Evolutionary conservation across 106 monocot species (phyloP).

Genomic region (Triglochin maritima): DNA sequence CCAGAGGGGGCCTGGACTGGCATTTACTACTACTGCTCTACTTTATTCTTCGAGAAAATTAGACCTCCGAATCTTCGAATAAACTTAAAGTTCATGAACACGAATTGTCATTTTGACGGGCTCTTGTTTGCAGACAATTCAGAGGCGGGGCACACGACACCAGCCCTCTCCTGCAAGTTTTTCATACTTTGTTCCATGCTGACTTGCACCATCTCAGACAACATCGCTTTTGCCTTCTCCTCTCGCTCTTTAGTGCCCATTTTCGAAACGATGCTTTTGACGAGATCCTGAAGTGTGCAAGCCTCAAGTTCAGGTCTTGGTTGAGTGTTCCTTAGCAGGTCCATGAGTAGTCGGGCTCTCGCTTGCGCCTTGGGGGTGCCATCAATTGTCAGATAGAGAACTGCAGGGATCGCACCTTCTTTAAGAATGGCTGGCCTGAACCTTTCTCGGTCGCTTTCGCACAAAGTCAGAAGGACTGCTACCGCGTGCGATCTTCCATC

Average conservation of each 20-base stretch:
- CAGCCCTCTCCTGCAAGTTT: constrained; percentile 45
- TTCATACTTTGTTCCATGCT: constrained; percentile 61
- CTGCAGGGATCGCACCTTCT: constrained; percentile 52
- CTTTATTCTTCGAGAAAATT: no score
- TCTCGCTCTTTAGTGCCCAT: constrained; percentile 32
- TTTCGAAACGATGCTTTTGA: constrained; percentile 25
- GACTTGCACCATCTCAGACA: constrained; percentile 58
- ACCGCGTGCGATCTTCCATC: constrained; percentile 34
- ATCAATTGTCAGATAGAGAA: constrained; percentile 54
- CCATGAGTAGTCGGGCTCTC: constrained; percentile 28
- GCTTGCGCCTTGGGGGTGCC: constrained; percentile 33
- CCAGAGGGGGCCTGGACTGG: no score
- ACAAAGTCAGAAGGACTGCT: constrained; percentile 29
- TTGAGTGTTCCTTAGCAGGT: constrained; percentile 28
- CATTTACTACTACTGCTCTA: no score
- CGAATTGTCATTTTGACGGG: constrained; percentile 5
- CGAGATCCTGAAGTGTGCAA: constrained; percentile 24
- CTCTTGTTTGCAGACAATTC: constrained; percentile 6
- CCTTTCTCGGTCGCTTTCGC: constrained; percentile 26
- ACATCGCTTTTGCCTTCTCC: constrained; percentile 45
- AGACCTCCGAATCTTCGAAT: no score
- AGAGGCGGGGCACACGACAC: constrained; percentile 29
- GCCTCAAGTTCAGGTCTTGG: constrained; percentile 14
- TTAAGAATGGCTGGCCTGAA: constrained; percentile 42
- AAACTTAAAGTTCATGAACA: no score